Base-by-base conservation (phyloP, 768 basidiomycete species). In the Ramaria rubella region DNA sequence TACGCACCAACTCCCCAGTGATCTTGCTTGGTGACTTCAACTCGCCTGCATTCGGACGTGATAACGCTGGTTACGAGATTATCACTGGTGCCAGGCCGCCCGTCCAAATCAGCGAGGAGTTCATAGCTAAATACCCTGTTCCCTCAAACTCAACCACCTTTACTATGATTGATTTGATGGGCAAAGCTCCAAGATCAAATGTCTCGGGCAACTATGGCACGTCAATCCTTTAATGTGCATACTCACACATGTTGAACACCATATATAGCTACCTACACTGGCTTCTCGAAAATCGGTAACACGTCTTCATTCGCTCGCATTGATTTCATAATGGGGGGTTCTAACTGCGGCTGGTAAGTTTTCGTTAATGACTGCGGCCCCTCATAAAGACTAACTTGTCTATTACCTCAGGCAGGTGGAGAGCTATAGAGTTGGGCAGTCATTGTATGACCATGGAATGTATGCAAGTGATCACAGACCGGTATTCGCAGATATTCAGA, bases 401-500 rank as follows among this genome's bases (percentile, higher is more conserved):
- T 58, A 26, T 44, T 42, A 26, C 30, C n/a, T 5, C 58, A 78
- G 77, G 76, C 68, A 63, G 19, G 66, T 69, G 3, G 59, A 64
- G 9, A 64, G 59, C 6, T 76, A 75, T 61, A 70, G 72, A 44
- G 78, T 78, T 19, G 73, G 62, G 11, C 68, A 70, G 2, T 68
- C 73, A 3, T 64, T 77, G 15, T 70, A 73, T 4, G 80, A 81
- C 55, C 79, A 81, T 53, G 81, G 81, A 1, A 62, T 78, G 17
- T 69, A 80, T 50, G 74, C 74, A 5, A 82, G 81, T 58, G 81
- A 82, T 61, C 81, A 82, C 62, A 75, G 81, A 0, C 81, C 78
- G 3, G 77, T 81, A 8, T 76, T 80, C 59, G 71, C 69, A 11
- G 78, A 80, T 52, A 58, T 78, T 27, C 46, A 27, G 40, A 6